Base-by-base conservation (phyloP, 352 stramenopile species). In the Pythium pyrilobum region DNA sequence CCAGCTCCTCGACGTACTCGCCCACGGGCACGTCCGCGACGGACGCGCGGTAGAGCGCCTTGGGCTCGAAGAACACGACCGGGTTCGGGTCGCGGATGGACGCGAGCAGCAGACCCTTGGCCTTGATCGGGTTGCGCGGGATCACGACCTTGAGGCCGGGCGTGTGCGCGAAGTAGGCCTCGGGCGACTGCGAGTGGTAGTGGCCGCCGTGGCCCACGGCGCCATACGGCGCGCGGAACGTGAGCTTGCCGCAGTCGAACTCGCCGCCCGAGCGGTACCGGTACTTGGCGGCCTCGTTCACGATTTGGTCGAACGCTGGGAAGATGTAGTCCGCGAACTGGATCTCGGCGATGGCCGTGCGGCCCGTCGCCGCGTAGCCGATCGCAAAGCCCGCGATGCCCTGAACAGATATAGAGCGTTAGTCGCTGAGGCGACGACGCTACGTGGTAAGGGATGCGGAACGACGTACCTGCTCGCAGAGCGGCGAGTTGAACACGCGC, bases 291-390 rank as follows among this genome's bases (percentile, higher is more conserved):
- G 96, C 96, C 69, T 99, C 96, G 67, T 98, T 99, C 27, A 99
- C 96, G 62, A 99, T 96, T 69, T 98, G 90, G 59, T 98, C 92
- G 56, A 98, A 97, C 4, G 89, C 92, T 7, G 92, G 92, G 70
- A 98, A 99, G 48, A 99, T 98, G 69, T 99, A 99, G 77, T 99
- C 96, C 4, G 91, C 93, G 40, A 97, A 96, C 69, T 98, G 91
- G 56, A 99, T 98, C 81, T 99, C 97, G 4, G 96, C 96, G 67
- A 99, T 98, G 9, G 95, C 96, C 13, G 96, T 99, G 44, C 89
- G 85, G 1, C 97, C 97, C 42, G 93, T 96, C 8, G 90, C 85
- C 2, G 97, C 96, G 72, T 99, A 99, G 29, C 97, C 97, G 60
- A 99, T 97, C 5, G 90, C 97, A 72, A 99, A 98, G 21, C 96